phyloP scores from a whole-genome alignment of 2,329 filamentous ascomycete species.

The Cladosporium cucumerinum region DNA sequence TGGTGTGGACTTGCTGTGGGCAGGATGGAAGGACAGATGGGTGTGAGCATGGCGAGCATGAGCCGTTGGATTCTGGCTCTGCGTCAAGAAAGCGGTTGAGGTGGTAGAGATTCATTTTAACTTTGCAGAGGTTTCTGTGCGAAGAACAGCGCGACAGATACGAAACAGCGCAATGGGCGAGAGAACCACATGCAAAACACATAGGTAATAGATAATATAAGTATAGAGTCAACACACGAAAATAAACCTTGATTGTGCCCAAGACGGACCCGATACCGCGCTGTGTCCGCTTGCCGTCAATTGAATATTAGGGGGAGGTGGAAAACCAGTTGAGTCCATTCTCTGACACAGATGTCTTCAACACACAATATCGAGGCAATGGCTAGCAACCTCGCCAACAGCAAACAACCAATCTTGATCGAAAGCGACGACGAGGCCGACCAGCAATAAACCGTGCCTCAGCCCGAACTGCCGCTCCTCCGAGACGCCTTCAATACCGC shows the following conservation, averaged over 20 bases:
- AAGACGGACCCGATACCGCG: not conserved
- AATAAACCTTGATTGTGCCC: not conserved
- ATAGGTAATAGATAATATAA: not conserved
- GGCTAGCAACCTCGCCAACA: not conserved
- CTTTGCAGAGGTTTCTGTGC: not conserved
- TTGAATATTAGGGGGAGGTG: not conserved
- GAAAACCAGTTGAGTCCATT: not conserved
- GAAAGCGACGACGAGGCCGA: not conserved
- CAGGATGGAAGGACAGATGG: not conserved
- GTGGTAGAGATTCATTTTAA: not conserved
- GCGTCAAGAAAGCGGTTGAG: not conserved
- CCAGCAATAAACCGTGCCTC: not conserved
- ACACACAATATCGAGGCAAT: not conserved
- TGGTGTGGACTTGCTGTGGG: not conserved
- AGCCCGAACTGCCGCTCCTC: not conserved
- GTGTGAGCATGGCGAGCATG: not conserved
- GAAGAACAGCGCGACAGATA: not conserved
- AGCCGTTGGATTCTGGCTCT: not conserved
- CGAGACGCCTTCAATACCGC: not conserved
- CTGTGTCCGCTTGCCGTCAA: not conserved
- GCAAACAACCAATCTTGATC: not conserved
- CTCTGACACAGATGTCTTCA: not conserved
- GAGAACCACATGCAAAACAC: not conserved
- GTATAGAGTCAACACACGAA: not conserved
- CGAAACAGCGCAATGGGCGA: not conserved